Evolutionary conservation across 2,329 filamentous ascomycete species (phyloP).

Genomic region (Curvularia spicifera): DNA sequence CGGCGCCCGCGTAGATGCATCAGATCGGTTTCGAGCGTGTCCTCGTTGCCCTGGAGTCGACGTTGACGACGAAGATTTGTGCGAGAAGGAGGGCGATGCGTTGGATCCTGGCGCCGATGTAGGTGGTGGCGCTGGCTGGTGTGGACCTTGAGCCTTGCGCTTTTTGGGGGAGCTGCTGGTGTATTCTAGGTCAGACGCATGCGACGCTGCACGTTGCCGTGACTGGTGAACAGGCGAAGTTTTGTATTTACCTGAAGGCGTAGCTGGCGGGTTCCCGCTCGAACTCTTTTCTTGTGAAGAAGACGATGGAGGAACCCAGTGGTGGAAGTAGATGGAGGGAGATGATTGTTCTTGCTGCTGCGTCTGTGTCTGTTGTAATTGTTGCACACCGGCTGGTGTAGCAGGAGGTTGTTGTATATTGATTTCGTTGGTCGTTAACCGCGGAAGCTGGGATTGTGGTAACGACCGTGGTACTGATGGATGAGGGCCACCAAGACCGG

Average conservation of each 20-base stretch:
- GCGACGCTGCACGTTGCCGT: constrained; percentile 58
- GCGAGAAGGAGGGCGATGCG: constrained; percentile 59
- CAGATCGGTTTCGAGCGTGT: constrained; percentile 70
- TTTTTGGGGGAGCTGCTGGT: constrained; percentile 83
- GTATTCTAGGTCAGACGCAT: constrained; percentile 64
- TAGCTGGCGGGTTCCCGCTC: constrained; percentile 70
- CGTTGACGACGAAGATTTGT: constrained; percentile 62
- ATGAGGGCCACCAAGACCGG: constrained; percentile 41
- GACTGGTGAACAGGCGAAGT: constrained; percentile 49
- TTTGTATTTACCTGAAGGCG: constrained; percentile 69
- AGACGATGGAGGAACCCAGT: constrained; percentile 78
- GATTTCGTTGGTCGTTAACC: constrained; percentile 61
- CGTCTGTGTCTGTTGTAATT: constrained; percentile 56
- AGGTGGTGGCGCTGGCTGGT: constrained; percentile 59
- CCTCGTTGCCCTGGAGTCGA: constrained; percentile 64
- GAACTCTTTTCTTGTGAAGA: constrained; percentile 62
- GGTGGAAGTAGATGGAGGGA: constrained; percentile 85
- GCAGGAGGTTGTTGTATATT: constrained; percentile 57
- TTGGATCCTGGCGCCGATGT: constrained; percentile 57
- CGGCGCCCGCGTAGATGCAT: constrained; percentile 58
- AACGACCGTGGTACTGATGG: constrained; percentile 54
- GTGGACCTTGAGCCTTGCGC: constrained; percentile 71
- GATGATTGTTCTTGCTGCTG: constrained; percentile 69
- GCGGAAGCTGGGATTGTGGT: constrained; percentile 56
- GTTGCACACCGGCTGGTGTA: constrained; percentile 49